Base-by-base conservation (phyloP, 108 stramenopile genomes). In the Discostella stelligeroides region DNA sequence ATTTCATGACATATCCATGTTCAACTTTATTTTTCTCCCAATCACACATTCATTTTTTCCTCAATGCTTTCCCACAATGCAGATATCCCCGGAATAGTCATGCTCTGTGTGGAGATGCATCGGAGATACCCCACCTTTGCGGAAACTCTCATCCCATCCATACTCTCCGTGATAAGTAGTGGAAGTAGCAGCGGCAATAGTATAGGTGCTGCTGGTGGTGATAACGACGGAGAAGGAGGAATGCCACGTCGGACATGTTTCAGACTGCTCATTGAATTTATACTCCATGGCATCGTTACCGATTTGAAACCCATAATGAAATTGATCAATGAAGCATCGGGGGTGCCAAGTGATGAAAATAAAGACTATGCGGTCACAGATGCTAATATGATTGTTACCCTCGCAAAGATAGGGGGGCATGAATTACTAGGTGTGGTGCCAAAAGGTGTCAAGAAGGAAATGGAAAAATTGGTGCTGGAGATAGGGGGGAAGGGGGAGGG, bases 331-430 rank as follows among this genome's bases (percentile, higher is more conserved):
- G 91, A 95, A 34, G 85, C 80, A 15, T 68, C 88, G 23, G 94
- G 94, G 46, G 79, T 65, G 40, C 81, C 81, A 23, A 39, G 70
- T 7, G 70, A 66, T 15, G 58, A 51, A 12, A 83, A 63, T 46
- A 90, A 87, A 30, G 89, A 85, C 63, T 91, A 91, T 77, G 76
- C 61, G 28, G 91, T 95, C 14, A 81, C 84, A 1, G 94, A 95
- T 86, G 90, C 88, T 13, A 83, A 85, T 71, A 46, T 91, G 39
- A 53, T 95, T 9, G 83, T 95, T 40, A 84, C 86, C 4, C 88
- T 95, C 73, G 89, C 84, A 56, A 95, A 92, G 61, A 63, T 80
- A 8, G 94, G 87, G 42, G 88, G 89, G 17, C 73, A 72, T 53
- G 94, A 95, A 57, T 66, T 95, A 40, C 79, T 90, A 43, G 87